These are phyloP conservation scores for Ophiostoma populinum DNA, from an alignment of 2,329 filamentous ascomycete genomes.

Conservation along the genomic window DNA sequence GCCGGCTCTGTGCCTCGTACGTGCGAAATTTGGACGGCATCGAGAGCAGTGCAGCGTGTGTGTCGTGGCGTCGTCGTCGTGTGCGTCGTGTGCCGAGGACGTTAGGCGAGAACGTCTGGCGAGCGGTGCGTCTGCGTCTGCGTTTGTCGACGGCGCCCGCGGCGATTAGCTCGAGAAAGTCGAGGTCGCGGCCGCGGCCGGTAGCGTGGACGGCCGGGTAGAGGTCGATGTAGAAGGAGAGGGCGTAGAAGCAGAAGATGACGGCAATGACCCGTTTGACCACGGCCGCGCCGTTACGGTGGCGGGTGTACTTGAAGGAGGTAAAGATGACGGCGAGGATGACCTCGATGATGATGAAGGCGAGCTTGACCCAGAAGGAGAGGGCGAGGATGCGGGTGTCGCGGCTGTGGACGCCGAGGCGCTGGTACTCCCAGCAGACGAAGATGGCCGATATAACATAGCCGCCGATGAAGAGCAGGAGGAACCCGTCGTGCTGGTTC, in stretches of 20 bases:
- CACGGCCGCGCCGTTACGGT: constrained; percentile 53
- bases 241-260: constrained; percentile 74
- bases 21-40: constrained; percentile 41
- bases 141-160: no score
- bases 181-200: constrained; percentile 14
- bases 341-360: constrained; percentile 69
- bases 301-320: constrained; percentile 28
- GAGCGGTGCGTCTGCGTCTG: no score
- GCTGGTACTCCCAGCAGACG: constrained; percentile 79
- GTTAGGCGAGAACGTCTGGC: no score
- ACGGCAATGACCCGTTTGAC: constrained; percentile 68
- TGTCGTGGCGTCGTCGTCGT: no score
- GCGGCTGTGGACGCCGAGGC: constrained; percentile 57
- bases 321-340: constrained; percentile 58
- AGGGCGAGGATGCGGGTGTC: constrained; percentile 53
- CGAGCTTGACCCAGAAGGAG: constrained; percentile 78
- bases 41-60: no score
- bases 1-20: constrained; percentile 41
- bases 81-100: no score
- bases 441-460: constrained; percentile 77
- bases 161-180: no score
- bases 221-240: constrained; percentile 78
- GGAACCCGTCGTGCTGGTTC: constrained; percentile 54
- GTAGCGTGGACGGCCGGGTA: constrained; percentile 56
- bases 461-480: constrained; percentile 69